A percentile compares a stretch with the other conserved stretches of the same genome.
These are phyloP conservation scores for Botrytis tulipae DNA, from an alignment of 2,329 filamentous ascomycete species.

Conservation along the genomic window DNA sequence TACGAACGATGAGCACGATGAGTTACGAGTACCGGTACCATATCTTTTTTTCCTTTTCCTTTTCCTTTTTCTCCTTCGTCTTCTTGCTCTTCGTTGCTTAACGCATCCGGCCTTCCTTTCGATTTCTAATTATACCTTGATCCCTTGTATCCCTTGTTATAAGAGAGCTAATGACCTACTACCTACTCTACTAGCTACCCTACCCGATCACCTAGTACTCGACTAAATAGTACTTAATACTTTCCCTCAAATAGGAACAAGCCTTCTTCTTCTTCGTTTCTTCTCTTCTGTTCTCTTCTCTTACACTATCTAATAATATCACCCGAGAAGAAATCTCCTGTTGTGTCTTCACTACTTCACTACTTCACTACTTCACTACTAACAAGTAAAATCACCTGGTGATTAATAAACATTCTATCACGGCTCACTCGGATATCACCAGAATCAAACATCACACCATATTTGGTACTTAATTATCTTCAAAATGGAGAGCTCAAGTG, in stretches of 20 bases:
- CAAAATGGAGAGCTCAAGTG: slow-evolving; percentile 18
- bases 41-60: background rate
- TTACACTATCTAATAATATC: background rate
- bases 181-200: no score
- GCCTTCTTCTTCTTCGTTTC: background rate
- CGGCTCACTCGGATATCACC: background rate
- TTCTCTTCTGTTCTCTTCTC: background rate
- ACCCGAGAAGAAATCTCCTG: background rate
- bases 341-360: background rate
- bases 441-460: background rate
- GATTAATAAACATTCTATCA: background rate
- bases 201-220: background rate
- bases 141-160: background rate
- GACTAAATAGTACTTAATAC: background rate
- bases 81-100: background rate
- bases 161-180: background rate
- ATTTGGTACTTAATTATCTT: background rate
- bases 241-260: background rate
- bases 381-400: background rate
- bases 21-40: background rate
- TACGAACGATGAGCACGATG: background rate
- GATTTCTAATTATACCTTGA: background rate
- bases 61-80: background rate
- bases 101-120: slow-evolving; percentile 3
- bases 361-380: background rate